Base-by-base conservation (phyloP, 805 yeast species). In the Pichia sporocuriosa region DNA sequence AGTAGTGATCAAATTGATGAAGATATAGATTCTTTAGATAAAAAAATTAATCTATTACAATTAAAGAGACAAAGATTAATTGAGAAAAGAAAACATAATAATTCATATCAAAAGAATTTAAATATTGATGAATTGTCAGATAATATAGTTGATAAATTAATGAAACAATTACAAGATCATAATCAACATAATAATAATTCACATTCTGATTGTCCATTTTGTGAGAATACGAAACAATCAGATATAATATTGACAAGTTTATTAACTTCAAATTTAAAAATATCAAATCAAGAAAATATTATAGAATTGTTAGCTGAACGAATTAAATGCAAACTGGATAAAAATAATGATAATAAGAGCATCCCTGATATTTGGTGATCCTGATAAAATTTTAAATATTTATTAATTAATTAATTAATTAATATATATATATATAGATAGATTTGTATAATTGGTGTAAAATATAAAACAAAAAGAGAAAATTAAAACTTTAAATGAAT, bases 191-290 rank as follows among this genome's bases (percentile, higher is more conserved):
- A 20, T 19, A n/a, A 36, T 20, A 11, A 34, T 23, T 19, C 29
- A 6, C 37, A 39, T 19, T 5, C 16, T 4, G 33, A 43, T 35
- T 43, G 46, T 32, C 46, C 46, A 20, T 43, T 43, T 15, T 43
- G 46, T 30, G 37, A 31, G 6, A 19, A 9, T 8, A 28, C 39
- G 10, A 40, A 44, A 16, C 19, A 41, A 28, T 31, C 35, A 6
- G 21, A 36, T 2, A 12, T 28, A 24, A 6, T 35, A 17, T 30
- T 40, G 8, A n/a, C 38, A 9, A 22, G 17, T 13, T 10, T 40
- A 28, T 24, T 40, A 7, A 22, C 19, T 27, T 30, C 40, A 12
- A 17, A 17, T 3, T 35, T 25, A n/a, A 15, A 22, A 11, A 21
- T 24, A n/a, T 22, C 20, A 6, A 32, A 32, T 30, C 39, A 28